Conservation (phyloP, 768 basidiomycete species). For the Pluteus cervinus region DNA sequence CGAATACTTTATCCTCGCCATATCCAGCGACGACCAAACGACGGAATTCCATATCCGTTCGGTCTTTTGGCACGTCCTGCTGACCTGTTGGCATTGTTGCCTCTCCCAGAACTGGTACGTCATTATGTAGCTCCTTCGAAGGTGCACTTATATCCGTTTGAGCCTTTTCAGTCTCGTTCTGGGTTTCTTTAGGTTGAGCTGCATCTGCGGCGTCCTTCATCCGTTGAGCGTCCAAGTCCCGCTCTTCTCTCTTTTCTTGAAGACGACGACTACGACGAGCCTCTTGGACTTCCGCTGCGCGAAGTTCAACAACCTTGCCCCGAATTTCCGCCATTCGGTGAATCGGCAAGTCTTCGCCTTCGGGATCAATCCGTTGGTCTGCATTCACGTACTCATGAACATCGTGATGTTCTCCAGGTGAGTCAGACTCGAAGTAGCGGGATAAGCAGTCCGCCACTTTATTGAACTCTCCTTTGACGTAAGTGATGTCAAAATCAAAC, state of each 20-base stretch:
- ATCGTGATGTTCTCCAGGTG: slow-evolving; percentile 4
- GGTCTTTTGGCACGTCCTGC: too few species aligned
- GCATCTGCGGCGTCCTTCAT: slow-evolving; percentile 8
- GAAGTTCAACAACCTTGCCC: too few species aligned
- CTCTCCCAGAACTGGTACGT: too few species aligned
- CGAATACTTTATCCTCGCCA: slow-evolving; percentile 8
- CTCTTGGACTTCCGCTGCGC: too few species aligned
- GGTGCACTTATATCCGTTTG: too few species aligned
- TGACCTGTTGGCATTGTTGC: too few species aligned
- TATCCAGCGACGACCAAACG: too few species aligned
- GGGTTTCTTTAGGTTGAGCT: too few species aligned
- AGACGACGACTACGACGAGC: slow-evolving; percentile 6
- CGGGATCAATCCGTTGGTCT: slow-evolving; percentile 12
- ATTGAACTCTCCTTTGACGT: slow-evolving; percentile 18
- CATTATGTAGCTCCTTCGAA: too few species aligned
- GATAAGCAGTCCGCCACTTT: slow-evolving; percentile 25
- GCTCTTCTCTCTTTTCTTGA: slow-evolving; percentile 5
- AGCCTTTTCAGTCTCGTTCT: too few species aligned
- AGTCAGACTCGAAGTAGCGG: slow-evolving; percentile 18
- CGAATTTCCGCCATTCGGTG: neutral
- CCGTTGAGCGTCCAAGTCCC: slow-evolving; percentile 7
- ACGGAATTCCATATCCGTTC: too few species aligned
- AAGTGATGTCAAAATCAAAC: slow-evolving; percentile 18
- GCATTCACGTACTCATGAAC: slow-evolving; percentile 11
- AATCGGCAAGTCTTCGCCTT: slow-evolving; percentile 7